A percentile compares a stretch with the other conserved stretches of the same genome.
Evolutionary conservation across 768 basidiomycete genomes (phyloP).

Genomic region (Gelatoporia subvermispora): DNA sequence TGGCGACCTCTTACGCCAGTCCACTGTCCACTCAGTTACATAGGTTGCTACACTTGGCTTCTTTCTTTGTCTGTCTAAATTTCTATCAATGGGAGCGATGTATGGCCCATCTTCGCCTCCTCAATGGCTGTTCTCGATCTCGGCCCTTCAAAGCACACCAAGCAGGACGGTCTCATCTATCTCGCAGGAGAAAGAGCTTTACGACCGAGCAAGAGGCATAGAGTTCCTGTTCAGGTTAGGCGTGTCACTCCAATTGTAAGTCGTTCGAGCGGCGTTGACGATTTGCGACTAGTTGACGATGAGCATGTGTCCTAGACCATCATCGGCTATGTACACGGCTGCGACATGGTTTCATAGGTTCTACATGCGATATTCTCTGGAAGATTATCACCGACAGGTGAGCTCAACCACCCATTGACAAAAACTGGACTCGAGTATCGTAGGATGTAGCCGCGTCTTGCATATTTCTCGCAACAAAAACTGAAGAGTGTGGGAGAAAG

Average conservation of each 20-base stretch:
- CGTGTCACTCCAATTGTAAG: slow-evolving; percentile 71
- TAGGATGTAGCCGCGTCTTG: slow-evolving; percentile 84
- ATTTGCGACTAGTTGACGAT: slow-evolving; percentile 9
- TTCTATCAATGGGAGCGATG: slow-evolving; percentile 12
- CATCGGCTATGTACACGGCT: slow-evolving; percentile 79
- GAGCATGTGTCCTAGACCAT: slow-evolving; percentile 46
- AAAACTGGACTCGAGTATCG: slow-evolving; percentile 7
- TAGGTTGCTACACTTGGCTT: too few relatives aligned
- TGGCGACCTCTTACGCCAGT: too few relatives aligned
- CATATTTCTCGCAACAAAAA: slow-evolving; percentile 88
- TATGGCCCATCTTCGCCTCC: slow-evolving; percentile 19
- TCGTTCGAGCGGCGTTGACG: slow-evolving; percentile 19
- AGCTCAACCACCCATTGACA: too few relatives aligned
- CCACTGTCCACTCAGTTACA: too few relatives aligned
- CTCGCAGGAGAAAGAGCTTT: slow-evolving; percentile 60
- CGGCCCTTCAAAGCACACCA: slow-evolving; percentile 55
- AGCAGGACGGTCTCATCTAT: slow-evolving; percentile 42
- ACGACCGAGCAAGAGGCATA: slow-evolving; percentile 75
- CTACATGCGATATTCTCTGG: slow-evolving; percentile 83
- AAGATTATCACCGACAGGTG: slow-evolving; percentile 78
- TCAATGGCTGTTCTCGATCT: slow-evolving; percentile 72
- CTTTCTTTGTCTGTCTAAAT: too few relatives aligned
- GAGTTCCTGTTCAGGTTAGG: slow-evolving; percentile 85
- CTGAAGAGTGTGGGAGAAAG: slow-evolving; percentile 84
- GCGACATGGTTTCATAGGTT: slow-evolving; percentile 91